These are phyloP conservation scores for Aspergillus biplanus DNA, from an alignment of 495 filamentous ascomycete genomes.

Conservation along the genomic window DNA sequence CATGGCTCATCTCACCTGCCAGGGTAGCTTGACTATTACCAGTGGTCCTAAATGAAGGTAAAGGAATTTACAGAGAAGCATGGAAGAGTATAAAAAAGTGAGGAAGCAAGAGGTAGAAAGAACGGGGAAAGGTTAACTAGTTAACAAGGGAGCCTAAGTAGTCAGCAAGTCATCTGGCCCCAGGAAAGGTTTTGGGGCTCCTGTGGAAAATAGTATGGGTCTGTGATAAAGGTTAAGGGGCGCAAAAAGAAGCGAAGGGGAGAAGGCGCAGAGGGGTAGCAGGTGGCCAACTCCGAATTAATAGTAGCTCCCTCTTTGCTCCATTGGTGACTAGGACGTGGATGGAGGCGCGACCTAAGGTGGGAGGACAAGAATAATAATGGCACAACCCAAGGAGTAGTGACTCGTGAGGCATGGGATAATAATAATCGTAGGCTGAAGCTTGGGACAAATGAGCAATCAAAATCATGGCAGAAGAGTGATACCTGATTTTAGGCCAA, in stretches of 20 bases:
- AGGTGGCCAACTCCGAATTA: conserved; percentile 10
- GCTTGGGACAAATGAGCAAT: neutral
- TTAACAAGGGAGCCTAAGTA: conserved; percentile 8
- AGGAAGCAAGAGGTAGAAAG: neutral
- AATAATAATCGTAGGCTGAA: neutral
- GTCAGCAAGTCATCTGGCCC: conserved; percentile 22
- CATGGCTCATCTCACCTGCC: neutral
- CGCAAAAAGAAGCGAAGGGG: conserved; percentile 22
- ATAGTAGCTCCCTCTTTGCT: neutral
- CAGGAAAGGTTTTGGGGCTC: conserved; percentile 11
- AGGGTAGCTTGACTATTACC: neutral
- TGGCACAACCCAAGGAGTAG: conserved; percentile 9
- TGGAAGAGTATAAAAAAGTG: neutral
- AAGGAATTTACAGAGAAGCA: conserved; percentile 3
- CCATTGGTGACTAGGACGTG: neutral
- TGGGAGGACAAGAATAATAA: conserved; percentile 6
- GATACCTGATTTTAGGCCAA: neutral
- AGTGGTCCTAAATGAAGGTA: neutral
- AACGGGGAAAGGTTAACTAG: neutral
- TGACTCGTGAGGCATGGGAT: neutral
- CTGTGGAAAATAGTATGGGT: conserved; percentile 17
- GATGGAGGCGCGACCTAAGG: conserved; percentile 9
- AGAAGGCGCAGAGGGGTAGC: conserved; percentile 26
- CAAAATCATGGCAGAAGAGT: neutral
- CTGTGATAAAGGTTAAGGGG: conserved; percentile 13